These are phyloP conservation scores for Fusarium tuaranense DNA, from an alignment of 2,329 filamentous ascomycete species.

Conservation along the genomic window DNA sequence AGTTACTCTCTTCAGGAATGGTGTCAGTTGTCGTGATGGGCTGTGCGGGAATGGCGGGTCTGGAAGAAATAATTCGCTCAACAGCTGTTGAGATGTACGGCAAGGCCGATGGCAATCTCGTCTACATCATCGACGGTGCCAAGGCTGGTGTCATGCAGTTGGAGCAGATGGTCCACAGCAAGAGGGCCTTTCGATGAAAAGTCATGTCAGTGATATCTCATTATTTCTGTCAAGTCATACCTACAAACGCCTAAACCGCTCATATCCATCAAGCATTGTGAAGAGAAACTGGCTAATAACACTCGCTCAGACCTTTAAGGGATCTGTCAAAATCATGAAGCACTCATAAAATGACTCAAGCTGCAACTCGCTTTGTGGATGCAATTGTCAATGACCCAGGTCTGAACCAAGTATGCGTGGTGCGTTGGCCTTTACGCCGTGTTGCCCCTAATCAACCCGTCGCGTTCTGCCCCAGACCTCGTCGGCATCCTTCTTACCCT, in stretches of 20 bases:
- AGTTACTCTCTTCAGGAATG: constrained; percentile 67
- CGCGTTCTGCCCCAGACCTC: constrained; percentile 88
- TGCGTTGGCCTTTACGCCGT: neutral
- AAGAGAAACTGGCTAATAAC: neutral
- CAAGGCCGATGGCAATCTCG: constrained; percentile 60
- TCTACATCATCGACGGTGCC: constrained; percentile 85
- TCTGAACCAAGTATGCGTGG: neutral
- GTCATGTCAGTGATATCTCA: constrained; percentile 1
- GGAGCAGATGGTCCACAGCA: constrained; percentile 64
- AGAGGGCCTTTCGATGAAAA: constrained; percentile 51
- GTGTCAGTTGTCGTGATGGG: constrained; percentile 83
- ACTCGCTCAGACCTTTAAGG: neutral
- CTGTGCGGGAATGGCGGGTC: constrained; percentile 90
- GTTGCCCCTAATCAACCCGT: constrained; percentile 58
- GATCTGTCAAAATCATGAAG: neutral
- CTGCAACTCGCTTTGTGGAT: neutral
- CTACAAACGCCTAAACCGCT: constrained; percentile 4
- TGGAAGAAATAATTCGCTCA: constrained; percentile 80
- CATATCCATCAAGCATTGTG: constrained; percentile 13
- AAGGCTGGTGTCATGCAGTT: constrained; percentile 75
- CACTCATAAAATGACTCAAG: neutral
- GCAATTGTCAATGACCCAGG: neutral
- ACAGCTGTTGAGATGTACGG: constrained; percentile 76
- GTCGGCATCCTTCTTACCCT: constrained; percentile 83
- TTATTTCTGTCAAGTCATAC: constrained; percentile 15